Evolutionary conservation across 306 rosid species (phyloP).

Genomic region (Glycine soja): DNA sequence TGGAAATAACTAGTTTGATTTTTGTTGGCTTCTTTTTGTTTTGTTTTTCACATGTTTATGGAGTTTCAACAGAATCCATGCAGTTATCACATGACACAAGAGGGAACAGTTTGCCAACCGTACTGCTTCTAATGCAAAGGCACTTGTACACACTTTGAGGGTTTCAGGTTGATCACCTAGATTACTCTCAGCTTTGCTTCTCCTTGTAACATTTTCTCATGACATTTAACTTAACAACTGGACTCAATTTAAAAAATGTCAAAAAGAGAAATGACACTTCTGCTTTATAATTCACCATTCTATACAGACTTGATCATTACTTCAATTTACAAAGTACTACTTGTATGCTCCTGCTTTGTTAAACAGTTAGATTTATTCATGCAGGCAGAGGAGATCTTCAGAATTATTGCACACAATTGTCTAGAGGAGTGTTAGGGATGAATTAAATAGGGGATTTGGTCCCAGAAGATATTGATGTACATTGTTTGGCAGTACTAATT

Average conservation of each 20-base stretch:
- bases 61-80: conserved; percentile 97
- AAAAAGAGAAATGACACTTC: background rate
- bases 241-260: conserved; percentile 11
- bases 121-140: conserved; percentile 87
- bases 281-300: background rate
- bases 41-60: conserved; percentile 56
- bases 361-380: conserved; percentile 41
- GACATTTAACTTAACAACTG: background rate
- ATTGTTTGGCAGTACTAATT: conserved; percentile 85
- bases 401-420: conserved; percentile 80
- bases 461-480: conserved; percentile 83
- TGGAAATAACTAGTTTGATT: background rate
- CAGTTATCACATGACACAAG: conserved; percentile 82
- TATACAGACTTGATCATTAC: background rate
- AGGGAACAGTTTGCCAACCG: conserved; percentile 92
- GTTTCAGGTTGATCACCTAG: conserved; percentile 63
- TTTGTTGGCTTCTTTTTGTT: conserved; percentile 21
- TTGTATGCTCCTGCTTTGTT: conserved; percentile 29
- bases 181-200: conserved; percentile 2
- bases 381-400: conserved; percentile 92
- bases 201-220: background rate
- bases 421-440: conserved; percentile 84
- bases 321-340: background rate
- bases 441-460: conserved; percentile 76
- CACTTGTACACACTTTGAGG: conserved; percentile 82